These are phyloP conservation scores for Crithidia acanthocephali DNA, from an alignment of 208 protist genomes.

Conservation along the genomic window DNA sequence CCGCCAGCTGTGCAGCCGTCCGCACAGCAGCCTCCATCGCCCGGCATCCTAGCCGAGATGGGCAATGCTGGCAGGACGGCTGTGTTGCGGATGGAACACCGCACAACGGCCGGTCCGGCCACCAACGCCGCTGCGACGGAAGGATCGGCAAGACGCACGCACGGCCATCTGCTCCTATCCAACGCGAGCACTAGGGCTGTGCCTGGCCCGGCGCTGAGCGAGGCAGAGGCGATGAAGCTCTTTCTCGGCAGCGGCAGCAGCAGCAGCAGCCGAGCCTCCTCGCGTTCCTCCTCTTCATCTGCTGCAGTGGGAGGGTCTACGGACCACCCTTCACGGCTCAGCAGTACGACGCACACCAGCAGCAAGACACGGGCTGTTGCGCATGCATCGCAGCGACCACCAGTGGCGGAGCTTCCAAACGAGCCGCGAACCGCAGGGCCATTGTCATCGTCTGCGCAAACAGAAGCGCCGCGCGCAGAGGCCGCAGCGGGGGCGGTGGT, in stretches of 20 bases:
- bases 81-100: conserved; percentile 28
- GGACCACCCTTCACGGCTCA: too few species aligned
- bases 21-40: too few species aligned
- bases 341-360: too few species aligned
- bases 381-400: neutral
- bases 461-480: too few species aligned
- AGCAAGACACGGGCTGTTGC: neutral
- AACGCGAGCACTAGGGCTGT: neutral
- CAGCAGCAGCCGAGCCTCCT: conserved; percentile 16
- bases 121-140: neutral
- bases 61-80: neutral
- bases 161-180: neutral
- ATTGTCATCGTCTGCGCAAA: neutral
- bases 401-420: neutral
- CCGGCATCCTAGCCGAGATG: too few species aligned
- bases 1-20: neutral
- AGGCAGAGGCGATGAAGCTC: conserved; percentile 29
- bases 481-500: too few species aligned
- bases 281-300: conserved; percentile 16
- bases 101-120: neutral
- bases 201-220: neutral
- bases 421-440: neutral
- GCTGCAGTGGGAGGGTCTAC: too few species aligned
- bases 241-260: conserved; percentile 28
- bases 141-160: too few species aligned